Conservation (phyloP, 495 filamentous ascomycete genomes). For the Acidiella bohemica region DNA sequence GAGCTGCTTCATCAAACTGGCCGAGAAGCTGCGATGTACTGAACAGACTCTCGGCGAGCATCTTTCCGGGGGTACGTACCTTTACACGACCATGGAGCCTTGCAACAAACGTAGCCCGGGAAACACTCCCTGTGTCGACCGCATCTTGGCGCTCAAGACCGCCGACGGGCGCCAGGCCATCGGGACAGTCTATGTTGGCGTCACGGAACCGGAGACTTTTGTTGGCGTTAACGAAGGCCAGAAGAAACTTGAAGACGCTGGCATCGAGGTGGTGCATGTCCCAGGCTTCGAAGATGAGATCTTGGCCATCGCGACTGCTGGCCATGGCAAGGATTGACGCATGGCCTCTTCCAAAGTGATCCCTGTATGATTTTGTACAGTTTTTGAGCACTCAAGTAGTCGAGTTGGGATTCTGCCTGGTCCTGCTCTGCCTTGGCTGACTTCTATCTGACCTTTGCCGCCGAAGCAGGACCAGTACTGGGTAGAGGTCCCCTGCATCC, state of each 20-base stretch:
- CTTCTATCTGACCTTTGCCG: too few relatives aligned
- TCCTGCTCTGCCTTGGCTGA: too few relatives aligned
- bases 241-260: slow-evolving; percentile 52
- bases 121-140: slow-evolving; percentile 67
- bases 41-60: slow-evolving; percentile 44
- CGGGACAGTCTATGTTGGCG: slow-evolving; percentile 71
- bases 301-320: slow-evolving; percentile 62
- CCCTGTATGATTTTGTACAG: background rate
- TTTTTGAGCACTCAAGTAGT: background rate
- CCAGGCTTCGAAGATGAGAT: slow-evolving; percentile 71
- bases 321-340: slow-evolving; percentile 41
- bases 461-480: too few relatives aligned
- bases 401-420: too few relatives aligned
- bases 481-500: too few relatives aligned
- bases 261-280: slow-evolving; percentile 60
- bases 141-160: slow-evolving; percentile 49
- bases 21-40: slow-evolving; percentile 34
- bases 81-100: slow-evolving; percentile 94
- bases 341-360: background rate
- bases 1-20: slow-evolving; percentile 69
- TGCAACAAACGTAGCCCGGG: slow-evolving; percentile 71
- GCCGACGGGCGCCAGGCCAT: slow-evolving; percentile 36
- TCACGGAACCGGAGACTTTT: slow-evolving; percentile 80
- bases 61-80: slow-evolving; percentile 42
- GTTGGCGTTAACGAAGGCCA: slow-evolving; percentile 67